Evolutionary conservation across 805 yeast species (phyloP).

Genomic region (Candida mattraensis): DNA sequence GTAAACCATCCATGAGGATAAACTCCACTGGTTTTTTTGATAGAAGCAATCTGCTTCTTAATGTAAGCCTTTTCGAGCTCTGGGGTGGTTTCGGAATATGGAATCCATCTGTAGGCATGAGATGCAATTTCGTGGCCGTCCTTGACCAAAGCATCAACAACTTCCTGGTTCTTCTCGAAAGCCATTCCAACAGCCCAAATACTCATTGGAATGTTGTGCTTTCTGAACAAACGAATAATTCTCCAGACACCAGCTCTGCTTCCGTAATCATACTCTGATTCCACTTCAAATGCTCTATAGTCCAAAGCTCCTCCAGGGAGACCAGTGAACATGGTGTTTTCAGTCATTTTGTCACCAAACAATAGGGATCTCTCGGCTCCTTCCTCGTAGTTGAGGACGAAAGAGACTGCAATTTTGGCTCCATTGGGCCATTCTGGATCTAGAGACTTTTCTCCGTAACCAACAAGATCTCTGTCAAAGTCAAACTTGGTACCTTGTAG

Average conservation of each 20-base stretch:
- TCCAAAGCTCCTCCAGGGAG: constrained; percentile 1
- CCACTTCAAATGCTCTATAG: constrained; percentile 12
- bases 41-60: constrained; percentile 33
- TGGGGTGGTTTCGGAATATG: constrained; percentile 34
- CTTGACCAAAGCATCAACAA: constrained; percentile 37
- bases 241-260: constrained; percentile 19
- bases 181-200: constrained; percentile 41
- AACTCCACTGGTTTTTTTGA: constrained; percentile 37
- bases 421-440: constrained; percentile 28
- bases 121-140: constrained; percentile 42
- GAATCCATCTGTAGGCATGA: constrained; percentile 41
- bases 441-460: constrained; percentile 28
- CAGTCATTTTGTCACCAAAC: constrained; percentile 16
- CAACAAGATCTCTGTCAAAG: constrained; percentile 18
- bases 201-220: constrained; percentile 33
- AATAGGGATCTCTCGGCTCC: constrained; percentile 25
- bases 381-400: constrained; percentile 30
- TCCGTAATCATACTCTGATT: constrained; percentile 18
- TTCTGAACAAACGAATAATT: constrained; percentile 32
- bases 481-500: constrained; percentile 17
- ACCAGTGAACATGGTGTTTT: constrained; percentile 12
- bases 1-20: constrained; percentile 39
- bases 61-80: constrained; percentile 37
- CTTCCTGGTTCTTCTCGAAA: constrained; percentile 33
- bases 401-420: constrained; percentile 26